Evolutionary conservation across 1,139 yeast genomes (phyloP).

Genomic region (Suhomyces chickasaworum): DNA sequence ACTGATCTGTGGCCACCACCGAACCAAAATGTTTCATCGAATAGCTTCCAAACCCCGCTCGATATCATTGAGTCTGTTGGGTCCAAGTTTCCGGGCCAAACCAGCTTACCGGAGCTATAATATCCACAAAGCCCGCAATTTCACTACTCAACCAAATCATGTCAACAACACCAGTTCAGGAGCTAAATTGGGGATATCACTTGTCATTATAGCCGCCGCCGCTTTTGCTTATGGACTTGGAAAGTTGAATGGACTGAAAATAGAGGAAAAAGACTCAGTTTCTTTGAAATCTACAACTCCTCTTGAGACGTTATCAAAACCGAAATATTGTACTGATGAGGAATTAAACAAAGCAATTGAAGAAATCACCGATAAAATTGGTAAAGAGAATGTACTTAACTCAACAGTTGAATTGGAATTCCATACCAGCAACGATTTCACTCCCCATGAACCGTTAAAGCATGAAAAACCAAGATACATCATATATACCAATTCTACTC

Average conservation of each 20-base stretch:
- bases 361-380: conserved; percentile 42
- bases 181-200: neutral
- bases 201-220: neutral
- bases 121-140: neutral
- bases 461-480: conserved; percentile 39
- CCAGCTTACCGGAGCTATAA: neutral
- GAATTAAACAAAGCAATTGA: conserved; percentile 48
- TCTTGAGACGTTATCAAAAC: conserved; percentile 30
- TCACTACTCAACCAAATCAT: neutral
- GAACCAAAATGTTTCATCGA: neutral
- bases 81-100: neutral
- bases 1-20: too few species aligned
- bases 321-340: conserved; percentile 42
- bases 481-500: conserved; percentile 39
- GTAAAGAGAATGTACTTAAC: conserved; percentile 28
- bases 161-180: neutral
- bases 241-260: neutral
- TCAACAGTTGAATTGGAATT: conserved; percentile 35
- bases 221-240: conserved; percentile 4
- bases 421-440: conserved; percentile 44
- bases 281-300: conserved; percentile 28
- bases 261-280: too few species aligned
- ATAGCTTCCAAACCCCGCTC: neutral
- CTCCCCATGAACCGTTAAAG: conserved; percentile 42
- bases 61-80: neutral